A percentile compares a stretch with the other conserved stretches of the same genome.
phyloP scores from a whole-genome alignment of 768 basidiomycete genomes.

The Favolaschia claudopus region DNA sequence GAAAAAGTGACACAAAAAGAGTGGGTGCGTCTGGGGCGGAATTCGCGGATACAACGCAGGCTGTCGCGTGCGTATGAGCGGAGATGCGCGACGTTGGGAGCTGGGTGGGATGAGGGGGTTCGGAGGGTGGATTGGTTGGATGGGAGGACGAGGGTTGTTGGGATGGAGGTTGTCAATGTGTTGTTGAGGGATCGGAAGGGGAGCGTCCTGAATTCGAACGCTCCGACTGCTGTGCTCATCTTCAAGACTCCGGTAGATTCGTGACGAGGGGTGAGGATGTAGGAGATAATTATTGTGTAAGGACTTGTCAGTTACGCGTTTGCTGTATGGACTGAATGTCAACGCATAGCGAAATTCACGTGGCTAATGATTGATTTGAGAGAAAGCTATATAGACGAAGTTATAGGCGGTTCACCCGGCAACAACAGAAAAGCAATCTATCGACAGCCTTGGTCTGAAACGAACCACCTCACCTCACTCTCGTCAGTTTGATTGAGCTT shows the following conservation, averaged over 20 bases:
- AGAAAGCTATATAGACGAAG: too few relatives aligned
- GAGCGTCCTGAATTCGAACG: not conserved
- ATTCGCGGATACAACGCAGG: conserved; percentile 63
- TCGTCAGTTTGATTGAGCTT: not conserved
- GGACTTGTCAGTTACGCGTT: too few relatives aligned
- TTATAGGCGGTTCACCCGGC: too few relatives aligned
- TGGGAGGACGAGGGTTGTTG: conserved; percentile 64
- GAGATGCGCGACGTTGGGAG: conserved; percentile 65
- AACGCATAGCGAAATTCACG: too few relatives aligned
- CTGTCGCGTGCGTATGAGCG: conserved; percentile 69
- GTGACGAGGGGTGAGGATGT: too few relatives aligned
- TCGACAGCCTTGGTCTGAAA: too few relatives aligned
- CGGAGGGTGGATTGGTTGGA: conserved; percentile 73
- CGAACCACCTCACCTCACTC: not conserved
- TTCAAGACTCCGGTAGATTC: conserved; percentile 22
- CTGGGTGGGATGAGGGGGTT: conserved; percentile 75
- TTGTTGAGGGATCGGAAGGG: conserved; percentile 13
- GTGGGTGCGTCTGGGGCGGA: conserved; percentile 66
- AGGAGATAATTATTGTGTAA: not conserved
- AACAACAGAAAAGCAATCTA: too few relatives aligned
- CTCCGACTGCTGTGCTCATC: conserved; percentile 1
- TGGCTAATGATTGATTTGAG: too few relatives aligned
- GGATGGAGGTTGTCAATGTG: conserved; percentile 65
- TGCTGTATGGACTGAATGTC: not conserved
- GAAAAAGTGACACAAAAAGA: conserved; percentile 67